Evolutionary conservation across 768 basidiomycete genomes (phyloP).

Genomic region (Agrocybe praecox): DNA sequence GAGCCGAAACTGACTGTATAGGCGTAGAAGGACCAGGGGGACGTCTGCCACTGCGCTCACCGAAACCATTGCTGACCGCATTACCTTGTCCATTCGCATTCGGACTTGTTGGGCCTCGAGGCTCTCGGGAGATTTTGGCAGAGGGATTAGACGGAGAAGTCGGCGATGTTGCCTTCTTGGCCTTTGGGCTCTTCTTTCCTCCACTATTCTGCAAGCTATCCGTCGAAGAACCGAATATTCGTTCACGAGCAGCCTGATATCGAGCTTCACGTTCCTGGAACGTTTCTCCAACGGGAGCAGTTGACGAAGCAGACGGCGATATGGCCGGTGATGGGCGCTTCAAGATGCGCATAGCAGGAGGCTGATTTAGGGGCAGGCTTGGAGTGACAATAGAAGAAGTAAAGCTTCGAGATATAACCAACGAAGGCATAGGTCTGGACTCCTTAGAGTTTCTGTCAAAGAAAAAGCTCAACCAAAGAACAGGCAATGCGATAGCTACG

Average conservation of each 20-base stretch:
- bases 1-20: neutral
- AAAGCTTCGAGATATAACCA: slow-evolving; percentile 44
- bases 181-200: slow-evolving; percentile 1
- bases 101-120: slow-evolving; percentile 23
- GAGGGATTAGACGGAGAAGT: slow-evolving; percentile 2
- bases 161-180: slow-evolving; percentile 2
- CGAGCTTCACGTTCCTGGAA: slow-evolving; percentile 71
- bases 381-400: slow-evolving; percentile 34
- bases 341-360: slow-evolving; percentile 68
- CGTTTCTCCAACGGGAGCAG: slow-evolving; percentile 31
- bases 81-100: neutral
- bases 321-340: slow-evolving; percentile 58
- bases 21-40: slow-evolving; percentile 4
- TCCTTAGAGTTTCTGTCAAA: slow-evolving; percentile 52
- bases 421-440: slow-evolving; percentile 68
- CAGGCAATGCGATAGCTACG: neutral
- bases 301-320: slow-evolving; percentile 27
- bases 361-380: slow-evolving; percentile 50
- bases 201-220: slow-evolving; percentile 10
- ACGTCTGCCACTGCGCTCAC: slow-evolving; percentile 17
- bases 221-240: slow-evolving; percentile 59
- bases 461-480: neutral
- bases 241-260: slow-evolving; percentile 72
- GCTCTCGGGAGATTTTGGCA: slow-evolving; percentile 27
- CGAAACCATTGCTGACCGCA: slow-evolving; percentile 23